Percentiles rank a stretch among this genome's conserved stretches.
Conservation (phyloP, 805 yeast species). For the Clavispora asparagi region DNA sequence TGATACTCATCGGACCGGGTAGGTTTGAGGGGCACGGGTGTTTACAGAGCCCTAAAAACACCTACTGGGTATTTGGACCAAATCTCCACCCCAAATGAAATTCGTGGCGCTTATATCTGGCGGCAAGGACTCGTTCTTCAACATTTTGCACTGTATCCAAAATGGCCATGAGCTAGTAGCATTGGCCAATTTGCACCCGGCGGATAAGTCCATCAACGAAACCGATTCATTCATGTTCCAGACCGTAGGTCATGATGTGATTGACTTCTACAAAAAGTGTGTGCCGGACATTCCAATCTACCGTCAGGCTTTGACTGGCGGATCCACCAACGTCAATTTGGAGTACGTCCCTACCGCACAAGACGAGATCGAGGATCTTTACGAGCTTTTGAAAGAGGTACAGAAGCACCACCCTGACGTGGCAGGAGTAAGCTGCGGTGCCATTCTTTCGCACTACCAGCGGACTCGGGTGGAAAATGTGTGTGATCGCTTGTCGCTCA, state of each 20-base stretch:
- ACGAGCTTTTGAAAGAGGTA: slow-evolving; percentile 45
- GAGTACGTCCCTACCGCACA: slow-evolving; percentile 64
- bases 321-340: slow-evolving; percentile 56
- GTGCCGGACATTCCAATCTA: slow-evolving; percentile 70
- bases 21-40: neutral
- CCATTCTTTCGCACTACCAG: slow-evolving; percentile 92
- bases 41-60: neutral
- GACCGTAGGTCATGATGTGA: slow-evolving; percentile 87
- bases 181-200: slow-evolving; percentile 77
- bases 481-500: slow-evolving; percentile 65
- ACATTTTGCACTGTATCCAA: slow-evolving; percentile 76
- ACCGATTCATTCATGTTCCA: slow-evolving; percentile 96
- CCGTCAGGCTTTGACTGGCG: slow-evolving; percentile 58
- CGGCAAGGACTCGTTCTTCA: slow-evolving; percentile 93
- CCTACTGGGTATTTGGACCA: neutral
- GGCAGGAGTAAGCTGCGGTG: slow-evolving; percentile 91
- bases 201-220: slow-evolving; percentile 42
- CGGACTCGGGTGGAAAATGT: slow-evolving; percentile 91
- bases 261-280: slow-evolving; percentile 61
- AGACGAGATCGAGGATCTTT: slow-evolving; percentile 89
- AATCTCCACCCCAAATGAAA: slow-evolving; percentile 57
- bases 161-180: slow-evolving; percentile 86
- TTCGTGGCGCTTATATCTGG: slow-evolving; percentile 91
- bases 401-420: slow-evolving; percentile 58
- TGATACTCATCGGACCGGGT: neutral